These are phyloP conservation scores for Daldinia sp. DNA, from an alignment of 2,329 filamentous ascomycete species.

Conservation along the genomic window DNA sequence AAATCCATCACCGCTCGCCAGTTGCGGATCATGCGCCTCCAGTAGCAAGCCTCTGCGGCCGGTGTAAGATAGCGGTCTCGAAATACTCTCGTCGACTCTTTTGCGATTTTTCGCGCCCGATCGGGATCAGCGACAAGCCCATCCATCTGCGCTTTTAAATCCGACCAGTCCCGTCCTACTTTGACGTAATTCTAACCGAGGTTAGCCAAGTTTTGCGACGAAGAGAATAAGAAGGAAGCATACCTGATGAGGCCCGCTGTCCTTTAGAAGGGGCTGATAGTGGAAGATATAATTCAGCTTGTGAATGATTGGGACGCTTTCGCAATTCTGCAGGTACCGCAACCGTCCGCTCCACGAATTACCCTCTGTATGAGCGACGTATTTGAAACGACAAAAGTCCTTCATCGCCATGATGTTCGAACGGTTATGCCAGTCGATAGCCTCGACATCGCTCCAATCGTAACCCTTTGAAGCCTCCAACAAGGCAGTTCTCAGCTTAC, in stretches of 20 bases:
- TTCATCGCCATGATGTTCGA: slow-evolving; percentile 45
- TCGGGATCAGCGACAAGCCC: slow-evolving; percentile 58
- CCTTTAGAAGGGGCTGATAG: slow-evolving; percentile 60
- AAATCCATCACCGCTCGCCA: slow-evolving; percentile 46
- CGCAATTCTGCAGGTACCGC: slow-evolving; percentile 52
- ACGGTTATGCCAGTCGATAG: slow-evolving; percentile 47
- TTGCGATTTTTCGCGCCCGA: slow-evolving; percentile 62
- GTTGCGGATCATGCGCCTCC: slow-evolving; percentile 54
- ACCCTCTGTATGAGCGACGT: slow-evolving; percentile 48
- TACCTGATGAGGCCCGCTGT: slow-evolving; percentile 58
- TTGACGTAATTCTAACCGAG: slow-evolving; percentile 58
- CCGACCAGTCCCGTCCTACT: slow-evolving; percentile 59
- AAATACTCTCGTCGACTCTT: slow-evolving; percentile 61
- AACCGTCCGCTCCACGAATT: slow-evolving; percentile 51
- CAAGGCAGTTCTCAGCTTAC: slow-evolving; percentile 43
- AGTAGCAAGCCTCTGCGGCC: slow-evolving; percentile 67
- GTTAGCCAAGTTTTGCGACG: not conserved
- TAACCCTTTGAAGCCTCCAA: slow-evolving; percentile 44
- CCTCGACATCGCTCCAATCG: slow-evolving; percentile 49
- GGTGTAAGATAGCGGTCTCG: slow-evolving; percentile 66
- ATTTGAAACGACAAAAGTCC: slow-evolving; percentile 48
- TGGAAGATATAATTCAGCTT: slow-evolving; percentile 62
- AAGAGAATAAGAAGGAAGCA: not conserved
- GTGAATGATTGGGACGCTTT: slow-evolving; percentile 62
- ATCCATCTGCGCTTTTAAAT: slow-evolving; percentile 54